Evolutionary conservation across 169 alveolate genomes (phyloP).

Genomic region (Amoebophrya sp.): DNA sequence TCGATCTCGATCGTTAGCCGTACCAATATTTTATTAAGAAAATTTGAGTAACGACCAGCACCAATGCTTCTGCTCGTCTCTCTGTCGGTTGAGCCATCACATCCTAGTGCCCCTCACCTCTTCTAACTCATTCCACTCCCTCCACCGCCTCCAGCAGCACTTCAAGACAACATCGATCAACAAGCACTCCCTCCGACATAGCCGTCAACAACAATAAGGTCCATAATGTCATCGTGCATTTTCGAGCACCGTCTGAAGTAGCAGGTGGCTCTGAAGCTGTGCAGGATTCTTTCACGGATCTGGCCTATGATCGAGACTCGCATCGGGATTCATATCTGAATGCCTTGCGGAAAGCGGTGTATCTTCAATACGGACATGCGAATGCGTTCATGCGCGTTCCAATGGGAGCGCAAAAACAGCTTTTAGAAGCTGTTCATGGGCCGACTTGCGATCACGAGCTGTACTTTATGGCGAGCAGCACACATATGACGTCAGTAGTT

Average conservation of each 20-base stretch:
- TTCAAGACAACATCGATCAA: not conserved
- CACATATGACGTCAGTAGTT: too few species aligned
- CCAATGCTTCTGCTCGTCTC: too few species aligned
- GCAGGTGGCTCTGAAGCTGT: not conserved
- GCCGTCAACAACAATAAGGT: not conserved
- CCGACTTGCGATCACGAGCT: too few species aligned
- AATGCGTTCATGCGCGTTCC: slow-evolving; percentile 14
- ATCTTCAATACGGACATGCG: not conserved
- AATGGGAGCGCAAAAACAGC: not conserved
- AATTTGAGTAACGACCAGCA: too few species aligned
- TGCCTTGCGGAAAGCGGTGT: not conserved
- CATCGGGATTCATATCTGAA: not conserved
- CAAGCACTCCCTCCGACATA: not conserved
- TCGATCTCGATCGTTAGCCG: too few species aligned
- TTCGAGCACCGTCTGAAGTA: not conserved
- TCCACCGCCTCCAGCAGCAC: not conserved
- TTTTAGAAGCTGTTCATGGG: not conserved
- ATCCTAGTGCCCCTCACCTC: not conserved
- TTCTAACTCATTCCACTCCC: not conserved
- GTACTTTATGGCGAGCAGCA: too few species aligned
- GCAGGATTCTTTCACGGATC: not conserved
- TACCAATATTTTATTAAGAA: too few species aligned
- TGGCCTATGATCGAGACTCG: not conserved
- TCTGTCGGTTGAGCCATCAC: not conserved
- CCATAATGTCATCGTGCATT: not conserved